Percentiles rank a stretch among this genome's conserved stretches.
phyloP scores from a whole-genome alignment of 2,329 filamentous ascomycete species.

The Fusarium musae region DNA sequence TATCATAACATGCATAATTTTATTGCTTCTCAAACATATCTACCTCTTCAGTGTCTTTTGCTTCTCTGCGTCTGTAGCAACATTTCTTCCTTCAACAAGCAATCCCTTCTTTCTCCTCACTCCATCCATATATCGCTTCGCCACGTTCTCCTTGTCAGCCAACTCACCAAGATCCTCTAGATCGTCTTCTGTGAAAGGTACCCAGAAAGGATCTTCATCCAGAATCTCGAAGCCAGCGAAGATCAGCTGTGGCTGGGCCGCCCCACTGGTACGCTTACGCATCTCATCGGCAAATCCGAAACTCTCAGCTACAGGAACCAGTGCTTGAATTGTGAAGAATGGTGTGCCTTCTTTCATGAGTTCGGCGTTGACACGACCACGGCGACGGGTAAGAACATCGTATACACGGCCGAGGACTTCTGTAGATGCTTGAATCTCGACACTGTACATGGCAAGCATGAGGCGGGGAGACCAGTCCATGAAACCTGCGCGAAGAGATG shows the following conservation, averaged over 20 bases:
- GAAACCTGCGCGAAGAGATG: constrained; percentile 85
- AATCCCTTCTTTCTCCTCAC: constrained; percentile 90
- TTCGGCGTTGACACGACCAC: constrained; percentile 89
- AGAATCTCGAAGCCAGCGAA: constrained; percentile 94
- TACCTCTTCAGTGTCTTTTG: constrained; percentile 76
- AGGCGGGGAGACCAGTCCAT: constrained; percentile 96
- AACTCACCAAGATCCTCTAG: constrained; percentile 94
- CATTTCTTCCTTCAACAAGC: constrained; percentile 79
- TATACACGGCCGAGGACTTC: constrained; percentile 97
- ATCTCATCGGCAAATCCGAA: constrained; percentile 98
- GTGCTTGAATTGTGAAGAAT: constrained; percentile 92
- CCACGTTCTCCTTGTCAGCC: constrained; percentile 94
- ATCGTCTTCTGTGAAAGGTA: constrained; percentile 95
- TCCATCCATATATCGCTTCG: constrained; percentile 93
- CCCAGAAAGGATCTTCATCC: constrained; percentile 98
- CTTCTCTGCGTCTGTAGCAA: constrained; percentile 92
- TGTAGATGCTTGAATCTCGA: constrained; percentile 95
- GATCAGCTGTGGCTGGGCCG: constrained; percentile 90
- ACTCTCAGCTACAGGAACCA: constrained; percentile 91
- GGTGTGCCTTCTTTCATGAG: constrained; percentile 94
- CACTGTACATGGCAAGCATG: constrained; percentile 96
- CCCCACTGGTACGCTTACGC: constrained; percentile 90
- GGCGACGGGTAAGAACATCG: constrained; percentile 93
- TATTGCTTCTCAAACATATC: constrained; percentile 5
- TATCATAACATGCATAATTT: constrained; percentile 21